phyloP scores from a whole-genome alignment of 2,329 filamentous ascomycete genomes.

The Diaporthe citri region DNA sequence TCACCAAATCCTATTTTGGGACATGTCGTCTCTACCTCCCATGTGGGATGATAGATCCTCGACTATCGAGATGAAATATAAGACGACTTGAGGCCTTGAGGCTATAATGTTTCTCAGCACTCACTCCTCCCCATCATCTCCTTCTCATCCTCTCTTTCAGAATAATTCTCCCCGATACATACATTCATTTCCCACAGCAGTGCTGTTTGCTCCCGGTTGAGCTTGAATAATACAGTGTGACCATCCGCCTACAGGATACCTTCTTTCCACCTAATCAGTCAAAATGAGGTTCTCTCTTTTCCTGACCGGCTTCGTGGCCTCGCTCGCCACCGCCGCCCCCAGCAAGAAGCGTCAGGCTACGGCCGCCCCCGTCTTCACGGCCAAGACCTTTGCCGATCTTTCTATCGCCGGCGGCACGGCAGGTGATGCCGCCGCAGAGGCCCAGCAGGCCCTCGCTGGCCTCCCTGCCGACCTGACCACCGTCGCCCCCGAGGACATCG shows the following conservation, averaged over 20 bases:
- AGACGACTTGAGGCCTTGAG: constrained; percentile 3
- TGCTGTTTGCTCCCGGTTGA: constrained; percentile 27
- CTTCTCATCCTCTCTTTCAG: constrained; percentile 11
- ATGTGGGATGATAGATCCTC: constrained; percentile 15
- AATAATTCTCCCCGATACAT: background rate
- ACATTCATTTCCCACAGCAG: constrained; percentile 15
- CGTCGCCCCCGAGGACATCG: constrained; percentile 55
- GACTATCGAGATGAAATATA: constrained; percentile 15
- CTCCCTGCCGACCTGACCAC: constrained; percentile 51
- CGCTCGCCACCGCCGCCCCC: constrained; percentile 46
- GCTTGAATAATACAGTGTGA: constrained; percentile 21
- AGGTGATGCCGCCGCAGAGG: constrained; percentile 51
- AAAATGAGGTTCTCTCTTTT: constrained; percentile 47
- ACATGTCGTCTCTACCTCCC: background rate
- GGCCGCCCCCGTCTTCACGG: constrained; percentile 44
- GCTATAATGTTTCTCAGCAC: too few relatives aligned
- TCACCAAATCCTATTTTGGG: constrained; percentile 12
- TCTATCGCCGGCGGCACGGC: constrained; percentile 52
- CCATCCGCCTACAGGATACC: background rate
- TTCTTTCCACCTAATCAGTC: constrained; percentile 36
- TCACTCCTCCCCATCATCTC: background rate
- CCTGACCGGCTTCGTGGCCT: constrained; percentile 41
- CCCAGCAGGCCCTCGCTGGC: constrained; percentile 47
- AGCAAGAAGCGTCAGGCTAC: constrained; percentile 29
- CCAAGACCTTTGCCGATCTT: constrained; percentile 51